Evolutionary conservation across 192 early-diverging fungal genomes (phyloP).

Genomic region (Rhizophagus prolifer): DNA sequence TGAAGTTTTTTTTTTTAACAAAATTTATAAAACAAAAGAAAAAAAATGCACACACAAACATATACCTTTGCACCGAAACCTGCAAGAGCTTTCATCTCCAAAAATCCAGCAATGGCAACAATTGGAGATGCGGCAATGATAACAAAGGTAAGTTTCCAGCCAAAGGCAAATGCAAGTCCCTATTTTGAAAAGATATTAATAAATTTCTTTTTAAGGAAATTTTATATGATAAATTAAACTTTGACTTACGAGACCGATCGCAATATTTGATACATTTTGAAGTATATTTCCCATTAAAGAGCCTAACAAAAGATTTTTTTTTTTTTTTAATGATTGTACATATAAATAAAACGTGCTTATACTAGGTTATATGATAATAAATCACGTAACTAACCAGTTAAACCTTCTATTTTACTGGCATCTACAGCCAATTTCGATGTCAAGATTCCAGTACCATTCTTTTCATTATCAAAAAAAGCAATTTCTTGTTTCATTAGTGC

Average conservation of each 20-base stretch:
- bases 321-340: constrained; percentile 18
- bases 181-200: not conserved
- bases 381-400: constrained; percentile 33
- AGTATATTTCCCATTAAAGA: constrained; percentile 53
- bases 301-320: constrained; percentile 41
- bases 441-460: constrained; percentile 73
- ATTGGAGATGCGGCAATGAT: constrained; percentile 16
- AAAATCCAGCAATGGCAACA: constrained; percentile 42
- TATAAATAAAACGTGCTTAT: constrained; percentile 75
- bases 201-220: not conserved
- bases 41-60: not conserved
- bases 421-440: constrained; percentile 84
- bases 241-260: constrained; percentile 31
- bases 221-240: not conserved
- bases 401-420: constrained; percentile 39
- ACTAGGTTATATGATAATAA: constrained; percentile 62
- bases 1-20: constrained; percentile 46
- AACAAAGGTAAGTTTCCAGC: constrained; percentile 28
- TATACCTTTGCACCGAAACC: constrained; percentile 34
- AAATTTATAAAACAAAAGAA: constrained; percentile 25
- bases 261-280: constrained; percentile 39
- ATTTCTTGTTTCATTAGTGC: constrained; percentile 83
- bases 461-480: constrained; percentile 80
- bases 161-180: constrained; percentile 22
- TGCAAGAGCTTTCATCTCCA: constrained; percentile 44